phyloP scores from a whole-genome alignment of 225 moss, liverwort and hornwort species.

The Marchantia polymorpha region DNA sequence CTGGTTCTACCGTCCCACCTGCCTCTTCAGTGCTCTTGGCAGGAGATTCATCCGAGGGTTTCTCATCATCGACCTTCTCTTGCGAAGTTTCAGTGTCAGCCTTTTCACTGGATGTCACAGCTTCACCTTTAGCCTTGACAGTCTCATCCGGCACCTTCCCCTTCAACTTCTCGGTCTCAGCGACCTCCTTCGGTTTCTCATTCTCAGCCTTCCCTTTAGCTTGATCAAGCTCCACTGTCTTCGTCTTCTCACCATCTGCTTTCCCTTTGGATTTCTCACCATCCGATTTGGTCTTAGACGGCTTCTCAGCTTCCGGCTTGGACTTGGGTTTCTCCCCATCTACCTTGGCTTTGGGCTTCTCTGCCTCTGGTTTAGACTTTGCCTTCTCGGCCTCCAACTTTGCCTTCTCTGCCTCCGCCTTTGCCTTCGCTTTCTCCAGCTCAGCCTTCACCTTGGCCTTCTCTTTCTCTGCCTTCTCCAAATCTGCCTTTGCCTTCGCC shows the following conservation, averaged over 20 bases:
- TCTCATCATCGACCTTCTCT: conserved; percentile 10
- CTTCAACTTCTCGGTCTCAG: conserved; percentile 9
- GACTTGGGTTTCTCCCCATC: conserved; percentile 6
- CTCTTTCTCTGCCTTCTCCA: conserved; percentile 10
- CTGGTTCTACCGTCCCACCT: conserved; percentile 10
- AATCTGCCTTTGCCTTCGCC: conserved; percentile 7
- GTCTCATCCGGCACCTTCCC: not conserved
- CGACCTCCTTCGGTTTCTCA: conserved; percentile 3
- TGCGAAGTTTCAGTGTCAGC: not conserved
- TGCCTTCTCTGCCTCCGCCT: conserved; percentile 10
- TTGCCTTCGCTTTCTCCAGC: conserved; percentile 9
- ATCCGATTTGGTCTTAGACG: not conserved
- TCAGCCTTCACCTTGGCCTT: conserved; percentile 14
- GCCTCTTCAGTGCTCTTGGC: conserved; percentile 14
- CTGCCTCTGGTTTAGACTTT: not conserved
- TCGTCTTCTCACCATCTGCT: conserved; percentile 10
- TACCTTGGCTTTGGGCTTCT: conserved; percentile 1
- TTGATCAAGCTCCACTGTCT: not conserved
- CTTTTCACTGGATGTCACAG: not conserved
- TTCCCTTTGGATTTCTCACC: conserved; percentile 18
- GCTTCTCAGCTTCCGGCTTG: conserved; percentile 13
- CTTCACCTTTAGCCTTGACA: not conserved
- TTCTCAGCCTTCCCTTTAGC: conserved; percentile 5
- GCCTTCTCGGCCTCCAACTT: conserved; percentile 5
- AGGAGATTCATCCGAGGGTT: not conserved